These are phyloP conservation scores for Antrodiella citrinella DNA, from an alignment of 768 basidiomycete species.

Conservation along the genomic window DNA sequence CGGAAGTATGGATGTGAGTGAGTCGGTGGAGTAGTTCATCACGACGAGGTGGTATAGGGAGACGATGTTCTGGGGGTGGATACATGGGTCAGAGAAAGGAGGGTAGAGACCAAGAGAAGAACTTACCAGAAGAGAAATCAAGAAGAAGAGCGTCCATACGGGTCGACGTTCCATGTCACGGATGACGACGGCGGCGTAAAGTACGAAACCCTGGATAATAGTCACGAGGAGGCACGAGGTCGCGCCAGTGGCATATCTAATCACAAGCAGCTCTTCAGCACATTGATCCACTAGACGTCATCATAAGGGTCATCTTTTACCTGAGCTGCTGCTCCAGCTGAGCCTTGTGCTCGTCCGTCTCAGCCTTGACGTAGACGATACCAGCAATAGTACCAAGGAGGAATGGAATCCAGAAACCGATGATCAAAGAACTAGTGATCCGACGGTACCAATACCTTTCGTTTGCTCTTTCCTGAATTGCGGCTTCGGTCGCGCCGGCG, in stretches of 20 bases:
- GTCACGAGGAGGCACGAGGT: background rate
- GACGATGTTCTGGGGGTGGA: conserved; percentile 1
- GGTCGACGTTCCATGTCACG: background rate
- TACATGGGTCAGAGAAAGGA: no score
- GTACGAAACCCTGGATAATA: background rate
- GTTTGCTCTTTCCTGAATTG: background rate
- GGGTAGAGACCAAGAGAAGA: background rate
- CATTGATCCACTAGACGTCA: background rate
- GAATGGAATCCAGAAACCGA: conserved; percentile 1
- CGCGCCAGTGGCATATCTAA: background rate
- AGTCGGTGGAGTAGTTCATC: no score
- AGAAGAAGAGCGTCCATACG: background rate
- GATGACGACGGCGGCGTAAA: background rate
- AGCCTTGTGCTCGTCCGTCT: conserved; percentile 3
- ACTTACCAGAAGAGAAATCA: conserved; percentile 7
- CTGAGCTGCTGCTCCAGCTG: conserved; percentile 1
- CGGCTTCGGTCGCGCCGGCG: background rate
- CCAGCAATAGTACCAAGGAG: conserved; percentile 7
- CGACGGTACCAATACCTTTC: conserved; percentile 9
- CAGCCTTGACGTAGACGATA: conserved; percentile 5
- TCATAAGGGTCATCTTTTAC: background rate
- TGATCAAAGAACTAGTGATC: background rate
- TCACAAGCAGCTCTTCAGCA: background rate
- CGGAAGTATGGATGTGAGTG: conserved; percentile 1
- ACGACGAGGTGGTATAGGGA: conserved; percentile 2